Percentiles rank a stretch among this genome's conserved stretches.
Conservation (phyloP, 352 stramenopile genomes). For the Phytophthora podocarpi region DNA sequence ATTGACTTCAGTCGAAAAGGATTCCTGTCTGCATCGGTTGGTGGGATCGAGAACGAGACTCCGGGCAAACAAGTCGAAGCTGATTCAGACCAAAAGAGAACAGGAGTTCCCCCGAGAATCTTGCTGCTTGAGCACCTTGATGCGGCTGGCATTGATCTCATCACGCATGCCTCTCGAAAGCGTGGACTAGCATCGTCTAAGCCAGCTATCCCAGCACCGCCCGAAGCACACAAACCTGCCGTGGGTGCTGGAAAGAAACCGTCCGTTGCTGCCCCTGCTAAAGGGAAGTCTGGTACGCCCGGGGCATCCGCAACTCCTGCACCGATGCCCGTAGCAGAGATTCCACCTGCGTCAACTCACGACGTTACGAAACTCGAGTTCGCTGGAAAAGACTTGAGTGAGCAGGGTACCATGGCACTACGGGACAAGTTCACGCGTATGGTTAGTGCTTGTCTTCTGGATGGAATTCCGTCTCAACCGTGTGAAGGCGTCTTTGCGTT, state of each 20-base stretch:
- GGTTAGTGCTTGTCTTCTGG: conserved; percentile 29
- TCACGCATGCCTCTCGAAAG: conserved; percentile 9
- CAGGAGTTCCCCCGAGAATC: conserved; percentile 24
- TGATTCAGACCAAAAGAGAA: neutral
- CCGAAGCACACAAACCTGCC: conserved; percentile 22
- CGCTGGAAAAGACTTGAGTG: conserved; percentile 4
- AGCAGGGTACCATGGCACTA: conserved; percentile 19
- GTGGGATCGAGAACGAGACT: neutral
- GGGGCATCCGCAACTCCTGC: neutral
- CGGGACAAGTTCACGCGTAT: conserved; percentile 19
- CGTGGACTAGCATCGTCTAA: conserved; percentile 15
- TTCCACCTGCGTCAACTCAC: neutral
- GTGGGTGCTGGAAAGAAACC: conserved; percentile 29
- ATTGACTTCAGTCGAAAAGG: conserved; percentile 19
- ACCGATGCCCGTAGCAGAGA: neutral
- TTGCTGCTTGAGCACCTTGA: conserved; percentile 52
- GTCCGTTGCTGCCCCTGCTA: conserved; percentile 11
- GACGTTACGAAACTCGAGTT: conserved; percentile 7
- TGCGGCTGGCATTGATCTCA: conserved; percentile 13
- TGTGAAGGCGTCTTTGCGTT: conserved; percentile 25
- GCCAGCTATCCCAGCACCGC: conserved; percentile 2
- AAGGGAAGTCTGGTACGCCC: conserved; percentile 15
- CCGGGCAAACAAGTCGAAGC: neutral
- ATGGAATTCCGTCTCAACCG: conserved; percentile 24
- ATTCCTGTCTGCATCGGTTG: conserved; percentile 3